Base-by-base conservation (phyloP, 1,284 basidiomycete genomes). In the Malassezia sp. region DNA sequence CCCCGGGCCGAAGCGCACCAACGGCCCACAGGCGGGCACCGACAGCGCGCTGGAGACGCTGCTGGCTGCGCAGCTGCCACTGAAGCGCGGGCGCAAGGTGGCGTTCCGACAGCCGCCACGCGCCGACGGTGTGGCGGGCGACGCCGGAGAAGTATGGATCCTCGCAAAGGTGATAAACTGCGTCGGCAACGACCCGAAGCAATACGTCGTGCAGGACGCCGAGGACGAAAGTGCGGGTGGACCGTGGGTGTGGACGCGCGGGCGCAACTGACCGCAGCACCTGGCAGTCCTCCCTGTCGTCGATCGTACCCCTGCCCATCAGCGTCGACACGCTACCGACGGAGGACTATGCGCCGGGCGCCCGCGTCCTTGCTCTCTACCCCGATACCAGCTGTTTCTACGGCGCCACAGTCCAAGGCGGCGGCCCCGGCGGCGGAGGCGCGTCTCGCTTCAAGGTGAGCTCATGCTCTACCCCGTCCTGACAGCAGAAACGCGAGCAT, bases 311-410 rank as follows among this genome's bases (percentile, higher is more conserved):
- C 6, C 50, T 70, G 1, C 67, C 67, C 8, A 54, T 56, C 30
- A 59, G 44, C 15, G 24, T 61, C 2, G 46, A 49, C 9, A 63
- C 66, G 7, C 54, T 70, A 32, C 67, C 67, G 5, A 38, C 59
- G 3, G 42, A 53, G 14, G 62, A 65, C 35, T 70, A 67, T 34
- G 27, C 50, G 1, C 32, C 49, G 4, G 67, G 67, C 2, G 37
- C 58, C 4, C 52, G 60, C 18, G 67, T 70, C 4, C 47, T 70
- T n/a, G 67, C 60, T 2, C 57, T 70, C 46, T 70, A 70, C 26
- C 67, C 67, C 3, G 67, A 70, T 45, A 70, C 67, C 3, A 62
- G 57, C 31, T 70, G 67, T 41, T 70, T 70, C 59, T 70, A 70
- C 49, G 56, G 56, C 27, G 67, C 67, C 8, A 59, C 56, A 0